Evolutionary conservation across 2,329 filamentous ascomycete species (phyloP), one percentile per base, ranked within the genome.

Genomic region (Neonectria coccinea): DNA sequence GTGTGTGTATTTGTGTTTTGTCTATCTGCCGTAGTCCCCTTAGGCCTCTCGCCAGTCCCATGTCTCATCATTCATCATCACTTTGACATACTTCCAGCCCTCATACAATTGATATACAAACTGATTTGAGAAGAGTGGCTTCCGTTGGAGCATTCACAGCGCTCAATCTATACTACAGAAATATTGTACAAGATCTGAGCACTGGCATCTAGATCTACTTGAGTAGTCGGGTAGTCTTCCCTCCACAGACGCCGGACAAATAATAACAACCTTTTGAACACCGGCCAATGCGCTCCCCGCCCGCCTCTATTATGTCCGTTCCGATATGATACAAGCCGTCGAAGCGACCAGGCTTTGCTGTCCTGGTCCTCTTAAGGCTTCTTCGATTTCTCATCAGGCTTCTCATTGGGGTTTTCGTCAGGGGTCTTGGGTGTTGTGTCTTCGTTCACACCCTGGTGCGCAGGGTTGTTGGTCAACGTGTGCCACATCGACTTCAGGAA

Each of bases 401-500:
- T 69, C 45, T 65, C 45, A 29, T 25, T 10, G 14, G 45, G 45
- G 14, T 71, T 68, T 45, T 73, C 68, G 14, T 72, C 65, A 31
- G 66, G 60, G 31, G 69, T 69, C 42, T 65, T 51, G 12, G 59
- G 56, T 41, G 50, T 74, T 45, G 70, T 62, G 56, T 67, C 63
- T 18, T 70, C 69, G 54, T 74, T 67, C 41, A 65, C 67, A 25
- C 68, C 53, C 67, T 83, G 81, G 68, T 88, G 86, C 6, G 83
- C 84, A 0, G 86, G 84, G 73, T 96, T 89, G 73, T 93, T 92
- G n/a, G 92, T 97, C 59, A 98, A 80, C 69, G 90, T 94, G 77
- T 97, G 93, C 95, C 95, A 98, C 69, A 97, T 89, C 45, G 91
- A 93, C 83, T 96, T 97, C 65, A 98, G 82, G 76, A 97, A 97